phyloP scores from a whole-genome alignment of 345 rosid species.

The Hypericum androsaemum region DNA sequence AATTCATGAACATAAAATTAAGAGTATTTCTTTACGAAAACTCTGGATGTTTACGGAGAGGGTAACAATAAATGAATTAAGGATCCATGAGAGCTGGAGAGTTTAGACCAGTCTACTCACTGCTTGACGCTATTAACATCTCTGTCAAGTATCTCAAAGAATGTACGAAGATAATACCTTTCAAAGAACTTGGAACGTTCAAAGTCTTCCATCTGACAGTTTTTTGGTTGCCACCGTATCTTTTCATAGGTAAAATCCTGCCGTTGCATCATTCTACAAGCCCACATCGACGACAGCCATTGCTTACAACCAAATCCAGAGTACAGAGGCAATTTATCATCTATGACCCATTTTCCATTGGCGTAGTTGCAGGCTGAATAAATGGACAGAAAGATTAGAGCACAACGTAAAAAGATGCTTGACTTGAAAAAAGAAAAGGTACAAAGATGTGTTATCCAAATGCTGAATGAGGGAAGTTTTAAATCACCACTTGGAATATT shows the following conservation, averaged over 20 bases:
- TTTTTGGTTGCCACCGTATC: slow-evolving; percentile 67
- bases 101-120: slow-evolving; percentile 37
- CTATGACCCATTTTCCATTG: slow-evolving; percentile 58
- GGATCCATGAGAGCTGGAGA: slow-evolving; percentile 1
- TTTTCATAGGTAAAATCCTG: slow-evolving; percentile 65
- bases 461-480: not conserved
- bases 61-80: no score
- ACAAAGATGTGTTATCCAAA: not conserved
- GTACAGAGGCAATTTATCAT: slow-evolving; percentile 45
- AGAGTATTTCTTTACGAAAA: no score
- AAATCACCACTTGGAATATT: no score
- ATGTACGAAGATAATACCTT: slow-evolving; percentile 25
- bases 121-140: not conserved
- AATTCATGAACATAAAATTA: no score
- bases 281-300: slow-evolving; percentile 73
- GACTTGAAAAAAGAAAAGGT: slow-evolving; percentile 4
- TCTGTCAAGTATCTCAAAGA: not conserved
- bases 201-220: slow-evolving; percentile 59
- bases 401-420: not conserved
- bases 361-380: slow-evolving; percentile 55
- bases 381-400: no score
- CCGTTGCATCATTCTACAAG: slow-evolving; percentile 51
- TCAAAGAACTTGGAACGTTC: slow-evolving; percentile 48
- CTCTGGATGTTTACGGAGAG: no score
- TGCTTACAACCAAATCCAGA: slow-evolving; percentile 53